Evolutionary conservation across 2,329 filamentous ascomycete genomes (phyloP).

Genomic region (Stromatinia cepivora): DNA sequence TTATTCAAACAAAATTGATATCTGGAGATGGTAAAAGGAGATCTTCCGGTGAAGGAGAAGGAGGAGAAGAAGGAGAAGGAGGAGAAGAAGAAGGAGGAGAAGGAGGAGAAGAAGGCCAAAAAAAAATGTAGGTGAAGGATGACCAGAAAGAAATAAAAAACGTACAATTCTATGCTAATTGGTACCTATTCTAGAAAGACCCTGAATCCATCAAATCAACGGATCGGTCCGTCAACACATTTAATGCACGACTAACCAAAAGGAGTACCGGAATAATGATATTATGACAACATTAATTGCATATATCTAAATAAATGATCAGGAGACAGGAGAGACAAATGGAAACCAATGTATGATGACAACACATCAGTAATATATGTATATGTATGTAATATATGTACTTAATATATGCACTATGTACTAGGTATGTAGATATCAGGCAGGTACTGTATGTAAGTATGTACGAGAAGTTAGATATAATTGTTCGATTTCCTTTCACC

Average conservation of each 20-base stretch:
- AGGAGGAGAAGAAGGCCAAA: neutral
- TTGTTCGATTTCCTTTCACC: neutral
- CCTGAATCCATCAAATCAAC: neutral
- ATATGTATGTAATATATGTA: neutral
- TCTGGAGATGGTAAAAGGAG: neutral
- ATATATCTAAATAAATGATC: neutral
- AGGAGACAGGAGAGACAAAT: neutral
- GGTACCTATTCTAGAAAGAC: neutral
- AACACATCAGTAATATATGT: neutral
- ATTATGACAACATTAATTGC: neutral
- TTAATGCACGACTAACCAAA: neutral
- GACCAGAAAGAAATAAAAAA: neutral
- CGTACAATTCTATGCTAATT: neutral
- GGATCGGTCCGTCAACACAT: constrained; percentile 3
- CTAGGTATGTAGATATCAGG: neutral
- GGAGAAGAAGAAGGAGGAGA: neutral
- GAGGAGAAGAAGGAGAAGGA: neutral
- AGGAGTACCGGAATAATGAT: neutral
- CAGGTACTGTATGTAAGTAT: too few relatives aligned
- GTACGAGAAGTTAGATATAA: neutral
- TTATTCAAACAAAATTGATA: neutral
- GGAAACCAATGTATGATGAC: neutral
- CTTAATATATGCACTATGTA: neutral
- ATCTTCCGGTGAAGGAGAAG: neutral
- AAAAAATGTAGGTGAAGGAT: neutral